Percentiles rank a stretch among this genome's conserved stretches.
Evolutionary conservation across 495 filamentous ascomycete species (phyloP).

Genomic region (Neurospora tetrasperma): DNA sequence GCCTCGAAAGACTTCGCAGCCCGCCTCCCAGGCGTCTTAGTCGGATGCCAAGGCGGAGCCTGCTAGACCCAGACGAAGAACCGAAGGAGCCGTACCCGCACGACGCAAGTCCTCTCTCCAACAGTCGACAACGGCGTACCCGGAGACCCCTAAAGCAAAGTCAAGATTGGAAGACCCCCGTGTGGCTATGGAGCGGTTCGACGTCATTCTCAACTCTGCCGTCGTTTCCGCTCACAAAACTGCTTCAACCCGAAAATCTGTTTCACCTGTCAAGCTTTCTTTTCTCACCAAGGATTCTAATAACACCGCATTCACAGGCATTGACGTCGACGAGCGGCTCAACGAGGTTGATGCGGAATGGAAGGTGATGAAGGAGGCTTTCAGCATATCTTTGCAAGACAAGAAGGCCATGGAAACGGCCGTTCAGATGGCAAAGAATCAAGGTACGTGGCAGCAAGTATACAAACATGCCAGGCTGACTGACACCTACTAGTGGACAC

Average conservation of each 20-base stretch:
- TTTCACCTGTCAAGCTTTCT: constrained; percentile 22
- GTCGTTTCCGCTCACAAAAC: background rate
- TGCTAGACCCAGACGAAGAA: background rate
- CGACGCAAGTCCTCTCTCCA: background rate
- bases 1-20: constrained; percentile 12
- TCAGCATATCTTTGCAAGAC: constrained; percentile 51
- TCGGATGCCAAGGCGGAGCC: constrained; percentile 10
- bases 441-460: constrained; percentile 45
- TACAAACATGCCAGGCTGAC: background rate
- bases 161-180: background rate
- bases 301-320: constrained; percentile 48
- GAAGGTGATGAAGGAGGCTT: constrained; percentile 46
- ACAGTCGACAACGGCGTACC: background rate
- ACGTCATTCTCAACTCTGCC: constrained; percentile 12
- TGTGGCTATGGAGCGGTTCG: constrained; percentile 10
- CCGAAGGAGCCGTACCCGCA: constrained; percentile 6
- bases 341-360: constrained; percentile 56
- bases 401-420: constrained; percentile 56
- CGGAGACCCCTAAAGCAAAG: constrained; percentile 12
- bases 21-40: constrained; percentile 3
- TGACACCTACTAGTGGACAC: constrained; percentile 45
- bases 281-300: constrained; percentile 69
- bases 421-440: constrained; percentile 56
- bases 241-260: constrained; percentile 17
- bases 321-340: constrained; percentile 59